These are phyloP conservation scores for Eucalyptus decipiens DNA, from an alignment of 345 rosid genomes.

Conservation along the genomic window DNA sequence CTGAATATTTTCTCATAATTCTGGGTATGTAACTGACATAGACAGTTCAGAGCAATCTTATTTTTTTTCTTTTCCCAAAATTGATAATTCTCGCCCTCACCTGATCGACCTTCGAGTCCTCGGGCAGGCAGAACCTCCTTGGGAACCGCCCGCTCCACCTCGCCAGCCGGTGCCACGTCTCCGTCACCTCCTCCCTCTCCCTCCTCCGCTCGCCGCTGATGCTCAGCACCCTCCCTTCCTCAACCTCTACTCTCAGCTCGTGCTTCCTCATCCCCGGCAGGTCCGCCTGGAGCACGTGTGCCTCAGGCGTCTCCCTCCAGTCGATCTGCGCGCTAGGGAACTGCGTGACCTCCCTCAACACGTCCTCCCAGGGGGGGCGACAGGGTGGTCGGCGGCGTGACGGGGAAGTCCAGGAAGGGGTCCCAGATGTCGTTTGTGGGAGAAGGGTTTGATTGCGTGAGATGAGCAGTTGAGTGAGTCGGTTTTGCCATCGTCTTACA, in stretches of 20 bases:
- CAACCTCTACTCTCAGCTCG: conserved; percentile 24
- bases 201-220: conserved; percentile 22
- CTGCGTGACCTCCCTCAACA: conserved; percentile 1
- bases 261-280: conserved; percentile 28
- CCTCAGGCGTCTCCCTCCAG: conserved; percentile 28
- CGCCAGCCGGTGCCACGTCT: conserved; percentile 27
- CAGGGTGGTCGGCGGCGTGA: too few species aligned
- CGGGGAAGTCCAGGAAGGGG: too few species aligned
- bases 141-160: conserved; percentile 13
- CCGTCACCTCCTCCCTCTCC: conserved; percentile 18
- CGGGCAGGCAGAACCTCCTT: conserved; percentile 30
- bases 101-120: conserved; percentile 17
- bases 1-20: too few species aligned
- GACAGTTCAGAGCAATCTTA: too few species aligned
- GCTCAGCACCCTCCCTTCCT: conserved; percentile 14
- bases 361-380: too few species aligned
- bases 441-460: too few species aligned
- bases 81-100: conserved; percentile 1
- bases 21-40: too few species aligned
- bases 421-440: too few species aligned
- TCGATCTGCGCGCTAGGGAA: conserved; percentile 5
- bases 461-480: too few species aligned
- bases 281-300: conserved; percentile 27
- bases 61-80: too few species aligned
- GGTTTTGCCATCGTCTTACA: too few species aligned